A percentile compares a stretch with the other conserved stretches of the same genome.
phyloP scores from a whole-genome alignment of 768 basidiomycete genomes.

The Suillus subalutaceus region DNA sequence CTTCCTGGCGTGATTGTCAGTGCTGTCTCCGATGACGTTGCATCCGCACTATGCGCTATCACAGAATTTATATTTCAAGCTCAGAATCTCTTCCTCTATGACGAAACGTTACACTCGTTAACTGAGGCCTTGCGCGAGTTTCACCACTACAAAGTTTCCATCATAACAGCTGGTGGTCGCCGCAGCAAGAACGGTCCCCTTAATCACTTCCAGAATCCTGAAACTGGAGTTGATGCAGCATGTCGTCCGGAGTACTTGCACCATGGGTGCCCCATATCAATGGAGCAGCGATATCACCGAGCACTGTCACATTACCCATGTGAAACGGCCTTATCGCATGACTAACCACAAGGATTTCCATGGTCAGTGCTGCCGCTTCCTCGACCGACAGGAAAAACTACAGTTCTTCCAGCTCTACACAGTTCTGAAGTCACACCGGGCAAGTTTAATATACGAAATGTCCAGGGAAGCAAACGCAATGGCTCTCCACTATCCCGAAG shows the following conservation, averaged over 20 bases:
- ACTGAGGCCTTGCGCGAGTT: constrained; percentile 11
- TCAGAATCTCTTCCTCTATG: constrained; percentile 32
- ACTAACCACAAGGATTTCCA: constrained; percentile 12
- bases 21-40: constrained; percentile 29
- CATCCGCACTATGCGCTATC: constrained; percentile 37
- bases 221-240: neutral
- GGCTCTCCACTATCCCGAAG: constrained; percentile 7
- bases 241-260: constrained; percentile 23
- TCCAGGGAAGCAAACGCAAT: neutral
- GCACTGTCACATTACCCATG: constrained; percentile 14
- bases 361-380: constrained; percentile 12
- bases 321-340: constrained; percentile 6
- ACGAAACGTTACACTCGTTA: constrained; percentile 17
- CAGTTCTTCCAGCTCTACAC: constrained; percentile 10
- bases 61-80: constrained; percentile 42
- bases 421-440: constrained; percentile 4
- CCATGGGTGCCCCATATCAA: constrained; percentile 29
- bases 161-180: constrained; percentile 8
- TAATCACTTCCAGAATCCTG: constrained; percentile 9
- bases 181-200: constrained; percentile 14
- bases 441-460: constrained; percentile 9
- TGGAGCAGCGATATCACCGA: constrained; percentile 19
- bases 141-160: constrained; percentile 15
- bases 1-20: constrained; percentile 14
- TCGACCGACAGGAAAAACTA: constrained; percentile 14